These are phyloP conservation scores for Parafenestella ontariensis DNA, from an alignment of 2,329 filamentous ascomycete species.

Conservation along the genomic window DNA sequence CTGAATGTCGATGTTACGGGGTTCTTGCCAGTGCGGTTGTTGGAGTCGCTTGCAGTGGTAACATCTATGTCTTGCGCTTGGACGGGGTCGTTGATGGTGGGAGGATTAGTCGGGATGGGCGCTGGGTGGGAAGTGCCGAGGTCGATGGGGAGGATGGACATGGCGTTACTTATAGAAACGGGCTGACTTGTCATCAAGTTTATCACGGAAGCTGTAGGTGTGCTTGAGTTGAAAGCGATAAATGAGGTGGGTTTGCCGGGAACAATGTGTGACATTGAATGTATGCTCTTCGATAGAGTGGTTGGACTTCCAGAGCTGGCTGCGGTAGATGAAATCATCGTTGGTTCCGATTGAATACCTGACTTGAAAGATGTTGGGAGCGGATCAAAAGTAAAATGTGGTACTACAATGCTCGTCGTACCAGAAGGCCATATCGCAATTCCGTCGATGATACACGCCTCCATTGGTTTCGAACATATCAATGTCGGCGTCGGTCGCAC, in stretches of 20 bases:
- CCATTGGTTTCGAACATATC: not conserved
- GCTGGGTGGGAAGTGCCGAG: not conserved
- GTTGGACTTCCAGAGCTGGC: not conserved
- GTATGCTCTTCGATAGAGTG: not conserved
- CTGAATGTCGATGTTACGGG: not conserved
- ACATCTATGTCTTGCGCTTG: not conserved
- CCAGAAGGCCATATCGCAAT: conserved; percentile 4
- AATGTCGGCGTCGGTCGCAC: not conserved
- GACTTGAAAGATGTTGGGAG: not conserved
- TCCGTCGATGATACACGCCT: conserved; percentile 4
- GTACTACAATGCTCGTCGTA: not conserved
- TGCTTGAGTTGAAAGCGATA: not conserved
- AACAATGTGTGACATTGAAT: conserved; percentile 2
- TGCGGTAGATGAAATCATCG: not conserved
- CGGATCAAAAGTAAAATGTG: not conserved
- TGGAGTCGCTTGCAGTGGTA: not conserved
- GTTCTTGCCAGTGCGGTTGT: not conserved
- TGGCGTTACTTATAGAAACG: not conserved
- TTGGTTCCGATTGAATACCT: not conserved
- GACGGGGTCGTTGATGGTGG: not conserved
- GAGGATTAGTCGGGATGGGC: not conserved
- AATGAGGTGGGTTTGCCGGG: not conserved
- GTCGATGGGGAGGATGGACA: not conserved
- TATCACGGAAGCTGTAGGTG: not conserved
- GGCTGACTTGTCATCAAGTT: not conserved